These are phyloP conservation scores for Irpex sp. DNA, from an alignment of 1,284 basidiomycete genomes.

Conservation along the genomic window DNA sequence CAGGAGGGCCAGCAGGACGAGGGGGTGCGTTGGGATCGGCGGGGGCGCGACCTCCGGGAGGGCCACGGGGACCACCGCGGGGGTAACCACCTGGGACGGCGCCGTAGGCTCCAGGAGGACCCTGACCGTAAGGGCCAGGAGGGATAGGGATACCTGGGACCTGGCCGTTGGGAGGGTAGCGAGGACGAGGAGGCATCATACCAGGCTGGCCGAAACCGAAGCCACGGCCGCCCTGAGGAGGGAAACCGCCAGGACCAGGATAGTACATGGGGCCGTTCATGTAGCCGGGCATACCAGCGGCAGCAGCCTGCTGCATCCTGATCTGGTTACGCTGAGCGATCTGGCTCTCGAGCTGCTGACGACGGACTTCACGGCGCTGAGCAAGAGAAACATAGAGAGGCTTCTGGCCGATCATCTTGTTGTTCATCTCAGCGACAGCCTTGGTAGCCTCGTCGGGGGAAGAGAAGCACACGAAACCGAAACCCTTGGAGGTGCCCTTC, in stretches of 20 bases:
- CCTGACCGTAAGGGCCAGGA: constrained; percentile 62
- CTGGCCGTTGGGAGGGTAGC: constrained; percentile 75
- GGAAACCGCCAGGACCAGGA: constrained; percentile 77
- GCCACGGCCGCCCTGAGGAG: constrained; percentile 74
- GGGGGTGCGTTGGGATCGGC: constrained; percentile 52
- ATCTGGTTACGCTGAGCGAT: constrained; percentile 96
- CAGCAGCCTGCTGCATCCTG: constrained; percentile 90
- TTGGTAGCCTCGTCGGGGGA: constrained; percentile 99
- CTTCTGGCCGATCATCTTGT: constrained; percentile 99
- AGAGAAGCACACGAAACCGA: constrained; percentile 99
- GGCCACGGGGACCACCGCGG: constrained; percentile 42
- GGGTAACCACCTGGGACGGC: constrained; percentile 65
- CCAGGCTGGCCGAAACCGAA: constrained; percentile 80
- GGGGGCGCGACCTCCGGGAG: constrained; percentile 42
- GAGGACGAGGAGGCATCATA: constrained; percentile 85
- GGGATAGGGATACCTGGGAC: constrained; percentile 72
- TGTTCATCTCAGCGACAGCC: constrained; percentile 99
- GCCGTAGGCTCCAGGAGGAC: constrained; percentile 66
- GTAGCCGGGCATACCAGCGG: constrained; percentile 81
- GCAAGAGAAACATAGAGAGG: constrained; percentile 99
- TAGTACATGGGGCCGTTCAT: constrained; percentile 88
- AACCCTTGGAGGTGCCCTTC: constrained; percentile 88
- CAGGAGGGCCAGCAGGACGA: constrained; percentile 46
- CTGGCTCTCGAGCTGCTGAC: constrained; percentile 98
- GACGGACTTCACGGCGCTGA: constrained; percentile 96